Percentiles rank a stretch among this genome's conserved stretches.
These are phyloP conservation scores for Phytophthora citrophthora DNA, from an alignment of 352 stramenopile species.

Conservation along the genomic window DNA sequence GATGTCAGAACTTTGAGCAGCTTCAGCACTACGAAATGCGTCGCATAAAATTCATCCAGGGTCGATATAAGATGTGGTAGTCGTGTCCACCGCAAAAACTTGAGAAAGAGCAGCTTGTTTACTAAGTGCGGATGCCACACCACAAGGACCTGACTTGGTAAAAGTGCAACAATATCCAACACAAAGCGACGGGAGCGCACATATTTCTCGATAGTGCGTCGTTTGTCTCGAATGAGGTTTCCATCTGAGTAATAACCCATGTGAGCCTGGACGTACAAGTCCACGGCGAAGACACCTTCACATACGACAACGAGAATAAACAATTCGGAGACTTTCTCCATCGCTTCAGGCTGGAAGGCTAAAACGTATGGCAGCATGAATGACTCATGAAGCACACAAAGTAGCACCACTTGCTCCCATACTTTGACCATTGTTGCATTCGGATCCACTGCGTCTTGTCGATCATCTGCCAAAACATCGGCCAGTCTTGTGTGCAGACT, in stretches of 20 bases:
- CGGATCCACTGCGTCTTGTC: conserved; percentile 49
- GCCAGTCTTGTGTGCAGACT: conserved; percentile 14
- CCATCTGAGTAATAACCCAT: conserved; percentile 64
- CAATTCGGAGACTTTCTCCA: conserved; percentile 24
- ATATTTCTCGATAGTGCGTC: conserved; percentile 33
- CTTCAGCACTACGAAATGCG: conserved; percentile 55
- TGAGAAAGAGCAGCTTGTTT: background rate
- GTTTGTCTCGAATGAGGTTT: conserved; percentile 53
- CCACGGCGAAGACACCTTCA: conserved; percentile 59
- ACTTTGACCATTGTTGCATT: conserved; percentile 25
- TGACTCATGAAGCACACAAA: conserved; percentile 47
- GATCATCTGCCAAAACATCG: conserved; percentile 24
- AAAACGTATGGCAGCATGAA: conserved; percentile 68
- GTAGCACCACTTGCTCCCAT: background rate
- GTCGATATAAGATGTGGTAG: conserved; percentile 26
- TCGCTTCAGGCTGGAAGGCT: conserved; percentile 35
- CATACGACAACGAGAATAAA: conserved; percentile 30
- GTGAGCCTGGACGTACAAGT: conserved; percentile 59
- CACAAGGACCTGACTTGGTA: conserved; percentile 22
- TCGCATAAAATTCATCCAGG: conserved; percentile 41
- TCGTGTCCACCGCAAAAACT: background rate
- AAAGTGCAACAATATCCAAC: background rate
- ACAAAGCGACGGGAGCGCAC: conserved; percentile 31
- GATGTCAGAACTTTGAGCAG: conserved; percentile 48
- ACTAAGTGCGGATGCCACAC: background rate